phyloP scores from a whole-genome alignment of 75 land plant genomes.

The Gnetum montanum region DNA sequence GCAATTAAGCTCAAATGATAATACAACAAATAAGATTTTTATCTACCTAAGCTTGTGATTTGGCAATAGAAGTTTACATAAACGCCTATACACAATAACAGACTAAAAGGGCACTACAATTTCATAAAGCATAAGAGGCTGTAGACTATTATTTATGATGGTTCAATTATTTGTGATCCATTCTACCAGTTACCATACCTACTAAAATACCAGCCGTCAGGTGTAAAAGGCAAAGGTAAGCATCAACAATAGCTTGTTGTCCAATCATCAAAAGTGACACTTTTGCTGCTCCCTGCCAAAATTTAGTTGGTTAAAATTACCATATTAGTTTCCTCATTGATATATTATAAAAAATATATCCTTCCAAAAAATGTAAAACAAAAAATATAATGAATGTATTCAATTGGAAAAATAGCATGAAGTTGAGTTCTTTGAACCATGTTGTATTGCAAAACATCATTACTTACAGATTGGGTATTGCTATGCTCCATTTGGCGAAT shows the following conservation, averaged over 20 bases:
- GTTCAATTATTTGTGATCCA: too few relatives aligned
- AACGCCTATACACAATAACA: too few relatives aligned
- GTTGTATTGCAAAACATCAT: too few relatives aligned
- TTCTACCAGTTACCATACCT: constrained; percentile 75
- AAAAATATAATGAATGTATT: neutral
- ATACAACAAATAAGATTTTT: too few relatives aligned
- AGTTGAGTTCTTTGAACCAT: too few relatives aligned
- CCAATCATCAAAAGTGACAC: constrained; percentile 94
- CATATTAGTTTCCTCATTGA: constrained; percentile 1
- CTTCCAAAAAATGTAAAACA: neutral
- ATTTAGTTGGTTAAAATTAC: neutral
- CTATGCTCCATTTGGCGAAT: constrained; percentile 99
- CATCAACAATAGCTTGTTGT: constrained; percentile 98
- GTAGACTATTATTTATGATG: too few relatives aligned
- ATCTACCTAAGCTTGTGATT: too few relatives aligned
- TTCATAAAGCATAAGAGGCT: too few relatives aligned
- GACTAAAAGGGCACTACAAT: too few relatives aligned
- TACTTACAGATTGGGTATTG: constrained; percentile 94
- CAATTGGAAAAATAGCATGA: neutral
- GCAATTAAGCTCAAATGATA: too few relatives aligned
- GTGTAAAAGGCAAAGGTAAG: constrained; percentile 93
- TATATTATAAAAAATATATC: neutral
- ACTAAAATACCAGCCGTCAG: constrained; percentile 95
- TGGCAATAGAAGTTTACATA: too few relatives aligned
- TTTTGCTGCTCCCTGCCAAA: constrained; percentile 88